phyloP scores from a whole-genome alignment of 352 stramenopile genomes.

The Phytophthora citrophthora region DNA sequence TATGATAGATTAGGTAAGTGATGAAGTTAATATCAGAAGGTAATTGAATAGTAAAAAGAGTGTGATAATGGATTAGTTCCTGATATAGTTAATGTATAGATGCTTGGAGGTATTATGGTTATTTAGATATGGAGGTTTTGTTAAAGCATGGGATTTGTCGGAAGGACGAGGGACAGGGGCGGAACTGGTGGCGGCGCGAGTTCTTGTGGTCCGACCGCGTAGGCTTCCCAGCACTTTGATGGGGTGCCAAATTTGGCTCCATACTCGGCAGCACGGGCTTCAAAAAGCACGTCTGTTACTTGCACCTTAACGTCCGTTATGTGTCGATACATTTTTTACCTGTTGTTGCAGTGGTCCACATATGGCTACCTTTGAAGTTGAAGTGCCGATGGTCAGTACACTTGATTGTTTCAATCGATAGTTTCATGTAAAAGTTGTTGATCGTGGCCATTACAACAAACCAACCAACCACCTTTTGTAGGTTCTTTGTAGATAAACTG shows the following conservation, averaged over 20 bases:
- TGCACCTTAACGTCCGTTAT: no score
- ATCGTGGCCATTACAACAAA: no score
- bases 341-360: constrained; percentile 1
- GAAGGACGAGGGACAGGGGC: constrained; percentile 1
- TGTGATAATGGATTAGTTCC: background rate
- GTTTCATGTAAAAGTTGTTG: no score
- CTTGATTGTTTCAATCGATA: no score
- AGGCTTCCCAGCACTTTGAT: background rate
- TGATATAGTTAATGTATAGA: background rate
- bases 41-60: background rate
- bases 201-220: constrained; percentile 4
- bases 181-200: constrained; percentile 4
- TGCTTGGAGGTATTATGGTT: no score
- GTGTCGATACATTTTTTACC: no score
- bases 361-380: constrained; percentile 5
- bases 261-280: background rate
- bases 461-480: no score
- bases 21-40: background rate
- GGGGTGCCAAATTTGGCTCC: background rate
- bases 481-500: no score
- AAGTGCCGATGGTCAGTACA: background rate
- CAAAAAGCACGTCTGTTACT: background rate
- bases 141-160: constrained; percentile 6
- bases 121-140: background rate
- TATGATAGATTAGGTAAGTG: background rate